A percentile compares a stretch with the other conserved stretches of the same genome.
These are phyloP conservation scores for Penicillium concentricum DNA, from an alignment of 2,329 filamentous ascomycete genomes.

Conservation along the genomic window DNA sequence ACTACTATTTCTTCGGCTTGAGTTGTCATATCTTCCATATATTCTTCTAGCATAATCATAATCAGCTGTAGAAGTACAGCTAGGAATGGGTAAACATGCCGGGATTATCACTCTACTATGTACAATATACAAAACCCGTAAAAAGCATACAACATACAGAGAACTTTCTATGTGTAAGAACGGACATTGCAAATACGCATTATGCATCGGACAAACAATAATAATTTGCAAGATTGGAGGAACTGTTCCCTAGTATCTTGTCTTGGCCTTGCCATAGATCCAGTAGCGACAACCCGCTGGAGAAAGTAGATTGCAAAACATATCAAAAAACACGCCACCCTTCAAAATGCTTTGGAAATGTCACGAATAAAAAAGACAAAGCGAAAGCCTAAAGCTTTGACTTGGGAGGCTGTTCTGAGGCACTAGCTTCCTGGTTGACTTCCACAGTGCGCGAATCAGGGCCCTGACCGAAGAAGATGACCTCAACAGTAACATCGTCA, in stretches of 20 bases:
- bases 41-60: too few species aligned
- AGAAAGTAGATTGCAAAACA: not conserved
- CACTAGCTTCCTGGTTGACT: constrained; percentile 83
- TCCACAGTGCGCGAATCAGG: constrained; percentile 73
- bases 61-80: not conserved
- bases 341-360: constrained; percentile 1
- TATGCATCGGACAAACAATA: too few species aligned
- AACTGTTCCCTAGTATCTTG: not conserved
- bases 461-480: constrained; percentile 94
- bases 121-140: not conserved
- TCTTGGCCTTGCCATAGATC: not conserved
- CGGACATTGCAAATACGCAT: not conserved
- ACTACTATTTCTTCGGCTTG: too few species aligned
- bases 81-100: not conserved
- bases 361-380: not conserved
- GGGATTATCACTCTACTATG: not conserved
- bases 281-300: not conserved
- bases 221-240: not conserved
- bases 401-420: constrained; percentile 50
- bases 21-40: too few species aligned
- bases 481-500: constrained; percentile 94
- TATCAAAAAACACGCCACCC: not conserved
- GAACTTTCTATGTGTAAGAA: too few species aligned
- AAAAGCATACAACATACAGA: not conserved
- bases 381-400: constrained; percentile 45